These are phyloP conservation scores for Verbascum thapsus DNA, from an alignment of 257 asterid genomes.

Conservation along the genomic window DNA sequence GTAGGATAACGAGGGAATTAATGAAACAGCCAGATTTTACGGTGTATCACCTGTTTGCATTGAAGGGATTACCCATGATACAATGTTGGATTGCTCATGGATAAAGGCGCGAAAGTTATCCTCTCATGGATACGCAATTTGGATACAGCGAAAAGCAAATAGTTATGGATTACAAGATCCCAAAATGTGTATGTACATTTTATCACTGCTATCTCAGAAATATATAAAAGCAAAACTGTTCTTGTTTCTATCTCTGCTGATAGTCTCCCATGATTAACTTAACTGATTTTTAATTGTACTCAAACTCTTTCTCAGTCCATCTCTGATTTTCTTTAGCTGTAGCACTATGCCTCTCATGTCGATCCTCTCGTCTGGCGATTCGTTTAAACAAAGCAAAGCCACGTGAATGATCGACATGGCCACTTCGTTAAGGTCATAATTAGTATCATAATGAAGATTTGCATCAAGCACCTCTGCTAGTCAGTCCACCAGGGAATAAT, in stretches of 20 bases:
- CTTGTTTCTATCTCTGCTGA: too few relatives aligned
- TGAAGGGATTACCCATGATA: constrained; percentile 84
- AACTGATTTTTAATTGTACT: too few relatives aligned
- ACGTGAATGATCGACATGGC: constrained; percentile 24
- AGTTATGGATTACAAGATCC: neutral
- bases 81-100: constrained; percentile 86
- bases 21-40: constrained; percentile 75
- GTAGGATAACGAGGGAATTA: constrained; percentile 82
- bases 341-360: constrained; percentile 30
- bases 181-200: neutral
- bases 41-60: constrained; percentile 56
- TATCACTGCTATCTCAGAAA: neutral
- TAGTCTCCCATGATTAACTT: too few relatives aligned
- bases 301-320: constrained; percentile 20
- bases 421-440: neutral
- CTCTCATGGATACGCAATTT: constrained; percentile 57
- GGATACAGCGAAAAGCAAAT: constrained; percentile 26
- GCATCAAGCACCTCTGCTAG: constrained; percentile 36
- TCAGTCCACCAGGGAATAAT: constrained; percentile 35
- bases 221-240: neutral
- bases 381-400: constrained; percentile 40
- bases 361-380: constrained; percentile 38
- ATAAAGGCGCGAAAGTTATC: constrained; percentile 64
- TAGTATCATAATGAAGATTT: constrained; percentile 22
- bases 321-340: constrained; percentile 37